Percentiles rank a stretch among this genome's conserved stretches.
These are phyloP conservation scores for Ceratocystis diversiconidia DNA, from an alignment of 2,329 filamentous ascomycete species.

Conservation along the genomic window DNA sequence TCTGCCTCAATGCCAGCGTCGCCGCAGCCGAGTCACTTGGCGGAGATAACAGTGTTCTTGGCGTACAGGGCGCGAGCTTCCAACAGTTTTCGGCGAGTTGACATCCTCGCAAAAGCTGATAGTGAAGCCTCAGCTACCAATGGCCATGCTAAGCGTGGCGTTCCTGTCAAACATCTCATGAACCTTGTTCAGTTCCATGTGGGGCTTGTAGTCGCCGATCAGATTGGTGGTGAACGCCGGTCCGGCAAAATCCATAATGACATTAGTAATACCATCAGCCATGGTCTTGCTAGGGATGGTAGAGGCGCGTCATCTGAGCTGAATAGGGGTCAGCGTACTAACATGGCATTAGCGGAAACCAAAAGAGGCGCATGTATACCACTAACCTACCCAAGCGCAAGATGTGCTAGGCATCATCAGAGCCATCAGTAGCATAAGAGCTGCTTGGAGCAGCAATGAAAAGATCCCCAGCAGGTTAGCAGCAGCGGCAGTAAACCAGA, in stretches of 20 bases:
- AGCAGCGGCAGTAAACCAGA: not conserved
- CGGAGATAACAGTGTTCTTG: slow-evolving; percentile 47
- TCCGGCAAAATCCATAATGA: slow-evolving; percentile 45
- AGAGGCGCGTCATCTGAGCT: not conserved
- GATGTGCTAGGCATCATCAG: not conserved
- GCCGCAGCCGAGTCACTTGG: slow-evolving; percentile 48
- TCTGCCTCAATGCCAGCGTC: slow-evolving; percentile 51
- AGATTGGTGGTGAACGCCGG: slow-evolving; percentile 32
- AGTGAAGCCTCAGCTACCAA: slow-evolving; percentile 63
- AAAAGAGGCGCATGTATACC: not conserved
- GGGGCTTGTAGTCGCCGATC: slow-evolving; percentile 34
- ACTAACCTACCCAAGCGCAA: not conserved
- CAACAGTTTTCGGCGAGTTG: slow-evolving; percentile 32
- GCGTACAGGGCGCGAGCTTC: slow-evolving; percentile 44
- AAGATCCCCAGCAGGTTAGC: not conserved
- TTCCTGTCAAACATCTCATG: slow-evolving; percentile 31
- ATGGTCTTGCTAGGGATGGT: not conserved
- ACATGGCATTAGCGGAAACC: not conserved
- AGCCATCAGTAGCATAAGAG: not conserved
- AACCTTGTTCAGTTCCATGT: slow-evolving; percentile 32
- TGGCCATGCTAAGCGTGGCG: slow-evolving; percentile 53
- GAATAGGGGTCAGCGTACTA: no score
- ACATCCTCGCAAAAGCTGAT: slow-evolving; percentile 46
- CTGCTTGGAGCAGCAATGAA: not conserved
- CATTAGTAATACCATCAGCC: slow-evolving; percentile 36